Conservation (phyloP, 1,284 basidiomycete species). For the Ganoderma resinaceum region DNA sequence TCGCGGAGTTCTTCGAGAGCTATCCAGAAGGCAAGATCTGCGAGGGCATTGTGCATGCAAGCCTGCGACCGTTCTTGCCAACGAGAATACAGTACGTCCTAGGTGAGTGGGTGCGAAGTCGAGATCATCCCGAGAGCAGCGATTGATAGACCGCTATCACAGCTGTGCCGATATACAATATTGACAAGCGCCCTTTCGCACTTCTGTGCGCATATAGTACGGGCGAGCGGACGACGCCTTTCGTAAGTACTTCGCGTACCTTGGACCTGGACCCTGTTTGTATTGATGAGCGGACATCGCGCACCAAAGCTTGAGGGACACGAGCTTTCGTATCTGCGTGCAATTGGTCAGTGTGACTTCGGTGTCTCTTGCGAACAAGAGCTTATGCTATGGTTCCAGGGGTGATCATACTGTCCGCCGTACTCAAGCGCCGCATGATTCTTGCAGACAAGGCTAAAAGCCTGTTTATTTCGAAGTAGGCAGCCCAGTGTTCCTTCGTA, state of each 20-base stretch:
- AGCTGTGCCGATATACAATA: conserved; percentile 93
- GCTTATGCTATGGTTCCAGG: conserved; percentile 48
- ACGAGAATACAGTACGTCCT: conserved; percentile 85
- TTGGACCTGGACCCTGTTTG: conserved; percentile 6
- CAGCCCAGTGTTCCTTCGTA: conserved; percentile 9
- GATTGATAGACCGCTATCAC: conserved; percentile 7
- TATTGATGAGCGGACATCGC: conserved; percentile 7
- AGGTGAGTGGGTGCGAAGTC: conserved; percentile 53
- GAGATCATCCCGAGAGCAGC: background rate
- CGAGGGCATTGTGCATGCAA: conserved; percentile 81
- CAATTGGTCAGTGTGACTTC: conserved; percentile 62
- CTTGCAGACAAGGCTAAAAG: conserved; percentile 94
- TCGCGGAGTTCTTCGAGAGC: conserved; percentile 79
- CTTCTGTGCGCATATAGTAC: conserved; percentile 92
- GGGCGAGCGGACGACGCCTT: conserved; percentile 79
- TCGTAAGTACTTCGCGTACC: conserved; percentile 56
- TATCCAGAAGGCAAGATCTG: conserved; percentile 87
- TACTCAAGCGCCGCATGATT: conserved; percentile 92
- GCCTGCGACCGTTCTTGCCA: conserved; percentile 82
- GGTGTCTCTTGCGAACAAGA: background rate
- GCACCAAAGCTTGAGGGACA: conserved; percentile 81
- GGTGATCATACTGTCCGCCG: conserved; percentile 94
- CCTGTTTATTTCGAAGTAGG: conserved; percentile 89
- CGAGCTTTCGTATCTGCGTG: conserved; percentile 90
- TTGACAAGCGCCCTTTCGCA: conserved; percentile 93